Evolutionary conservation across 805 yeast genomes (phyloP), one percentile per base, ranked within the genome.

Genomic region (Spathaspora boniae): DNA sequence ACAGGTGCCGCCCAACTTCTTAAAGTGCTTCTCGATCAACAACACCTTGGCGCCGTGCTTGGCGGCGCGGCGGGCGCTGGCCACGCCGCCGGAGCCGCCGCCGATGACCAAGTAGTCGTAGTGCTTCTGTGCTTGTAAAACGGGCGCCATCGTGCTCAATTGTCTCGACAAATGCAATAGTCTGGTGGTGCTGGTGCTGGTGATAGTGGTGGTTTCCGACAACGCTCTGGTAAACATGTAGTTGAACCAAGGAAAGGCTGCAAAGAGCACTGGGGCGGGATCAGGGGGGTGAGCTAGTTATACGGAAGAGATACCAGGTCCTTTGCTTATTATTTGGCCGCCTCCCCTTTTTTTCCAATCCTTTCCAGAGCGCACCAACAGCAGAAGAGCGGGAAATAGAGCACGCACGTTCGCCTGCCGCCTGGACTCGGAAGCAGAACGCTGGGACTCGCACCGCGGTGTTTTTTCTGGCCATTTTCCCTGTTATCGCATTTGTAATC

Each of bases 61-160:
- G 24, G 98, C 96, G 9, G 98, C 98, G 51, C 98, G 79, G 62
- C 99, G 80, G 11, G 97, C 94, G 15, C 94, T 81, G n/a, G 98
- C 96, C 29, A 93, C 97, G 48, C 99, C 99, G 31, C 98, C 99
- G 24, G 96, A 87, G 9, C 99, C 99, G 40, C 98, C 99, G 34
- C 99, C 99, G 47, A 93, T 93, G 40, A 93, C 98, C 34, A 93
- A 68, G 58, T 86, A 91, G 54, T 93, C 88, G 71, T 80, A 93
- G 58, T 86, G 91, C 33, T 65, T 56, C 18, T 55, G 33, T 17
- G 55, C 37, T n/a, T 41, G 35, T 14, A 37, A 33, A 55, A 69
- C 50, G 19, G 82, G 79, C 26, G 86, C 78, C 87, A 82, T 81
- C 9, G 28, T 42, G 4, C 34, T 21, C 5, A 38, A 9, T 14